Base-by-base conservation (phyloP, 108 stramenopile species). In the Pseudonitzschia pungens region DNA sequence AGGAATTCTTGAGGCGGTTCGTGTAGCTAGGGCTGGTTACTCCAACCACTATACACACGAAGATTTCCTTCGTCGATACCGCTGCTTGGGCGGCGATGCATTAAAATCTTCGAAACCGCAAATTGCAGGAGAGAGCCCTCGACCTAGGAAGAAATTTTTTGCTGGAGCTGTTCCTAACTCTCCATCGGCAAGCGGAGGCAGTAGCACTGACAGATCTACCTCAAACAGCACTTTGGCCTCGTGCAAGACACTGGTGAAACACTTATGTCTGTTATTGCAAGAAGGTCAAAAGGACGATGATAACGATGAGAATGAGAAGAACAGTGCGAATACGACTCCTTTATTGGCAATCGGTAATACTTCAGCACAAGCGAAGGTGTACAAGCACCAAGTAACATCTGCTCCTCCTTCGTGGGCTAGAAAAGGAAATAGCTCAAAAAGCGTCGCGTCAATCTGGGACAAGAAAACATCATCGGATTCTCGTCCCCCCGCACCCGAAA, bases 1-100 rank as follows among this genome's bases (percentile, higher is more conserved):
- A 52, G 96, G 96, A 53, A 93, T 97, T 41, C 80, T 96, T 14
- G 95, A 97, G 78, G 96, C 95, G 36, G 95, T 96, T 18, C 84
- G 93, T 60, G 94, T 96, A 24, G 87, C 88, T 59, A 87, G 92
- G 8, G 89, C 88, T 53, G 97, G 97, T 31, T 97, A 92, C 77
- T 90, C 97, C 12, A 89, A 92, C 44, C 86, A 91, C 9, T 94
- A 94, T 74, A 80, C 91, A 14, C 91, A 92, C 65, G 83, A 72
- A 27, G 84, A 92, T 41, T 92, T 92, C 53, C 50, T 86, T 36
- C 77, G 84, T 48, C 75, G 92, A 21, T 92, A 90, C 70, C 77
- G 73, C 63, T 80, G 57, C 63, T 74, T 88, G 76, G 83, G 57
- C 14, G 82, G 77, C 63, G 71, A 69, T 64, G 78, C 78, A 74